Conservation (phyloP, 768 basidiomycete genomes). For the Scleroderma bovista region DNA sequence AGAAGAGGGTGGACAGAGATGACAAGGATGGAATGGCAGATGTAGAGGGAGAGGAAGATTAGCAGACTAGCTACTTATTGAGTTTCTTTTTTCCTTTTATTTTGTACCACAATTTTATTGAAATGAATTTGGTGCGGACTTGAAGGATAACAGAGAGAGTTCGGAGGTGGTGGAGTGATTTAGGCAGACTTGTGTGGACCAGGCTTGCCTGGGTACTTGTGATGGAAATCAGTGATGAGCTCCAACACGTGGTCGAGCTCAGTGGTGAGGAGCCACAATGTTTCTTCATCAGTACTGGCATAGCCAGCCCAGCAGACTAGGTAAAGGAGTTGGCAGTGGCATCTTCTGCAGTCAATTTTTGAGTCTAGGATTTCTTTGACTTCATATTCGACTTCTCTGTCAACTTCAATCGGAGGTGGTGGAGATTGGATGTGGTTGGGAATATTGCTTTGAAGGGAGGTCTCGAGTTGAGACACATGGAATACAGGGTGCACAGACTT, state of each 20-base stretch:
- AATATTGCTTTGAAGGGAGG: neutral
- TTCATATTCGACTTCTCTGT: too few species aligned
- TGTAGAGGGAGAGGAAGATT: too few species aligned
- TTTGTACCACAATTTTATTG: too few species aligned
- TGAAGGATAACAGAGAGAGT: too few species aligned
- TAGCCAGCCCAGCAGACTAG: slow-evolving; percentile 6
- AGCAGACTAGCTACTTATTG: too few species aligned
- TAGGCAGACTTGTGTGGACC: neutral
- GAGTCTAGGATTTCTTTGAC: slow-evolving; percentile 4
- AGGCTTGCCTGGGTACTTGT: neutral
- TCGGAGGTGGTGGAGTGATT: too few species aligned
- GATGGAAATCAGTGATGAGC: neutral
- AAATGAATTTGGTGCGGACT: too few species aligned
- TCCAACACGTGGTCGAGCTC: neutral
- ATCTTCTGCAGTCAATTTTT: slow-evolving; percentile 1
- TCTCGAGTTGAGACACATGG: slow-evolving; percentile 4
- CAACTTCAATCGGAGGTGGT: too few species aligned
- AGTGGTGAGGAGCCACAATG: neutral
- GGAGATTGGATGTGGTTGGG: neutral
- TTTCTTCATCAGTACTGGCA: neutral
- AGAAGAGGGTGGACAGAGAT: too few species aligned
- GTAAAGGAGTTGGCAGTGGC: slow-evolving; percentile 6
- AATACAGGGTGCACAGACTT: slow-evolving; percentile 8
- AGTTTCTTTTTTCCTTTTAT: too few species aligned
- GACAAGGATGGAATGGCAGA: too few species aligned